These are phyloP conservation scores for Rhodotorula taiwanensis DNA, from an alignment of 768 basidiomycete genomes.

Conservation along the genomic window DNA sequence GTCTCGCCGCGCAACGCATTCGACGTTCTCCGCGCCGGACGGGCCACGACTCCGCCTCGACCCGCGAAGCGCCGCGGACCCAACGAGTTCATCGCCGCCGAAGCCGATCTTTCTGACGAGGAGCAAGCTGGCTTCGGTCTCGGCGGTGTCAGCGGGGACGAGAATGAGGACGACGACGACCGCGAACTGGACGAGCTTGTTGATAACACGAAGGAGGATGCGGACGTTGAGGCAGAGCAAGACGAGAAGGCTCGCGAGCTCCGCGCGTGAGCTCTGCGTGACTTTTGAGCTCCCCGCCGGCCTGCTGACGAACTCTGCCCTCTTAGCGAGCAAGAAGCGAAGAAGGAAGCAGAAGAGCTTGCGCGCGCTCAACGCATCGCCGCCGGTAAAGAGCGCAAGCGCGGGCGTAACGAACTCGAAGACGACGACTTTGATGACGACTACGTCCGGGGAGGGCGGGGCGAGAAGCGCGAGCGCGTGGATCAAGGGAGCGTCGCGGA, in stretches of 20 bases:
- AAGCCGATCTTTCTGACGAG: constrained; percentile 29
- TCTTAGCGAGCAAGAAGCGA: constrained; percentile 12
- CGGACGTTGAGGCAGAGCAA: constrained; percentile 18
- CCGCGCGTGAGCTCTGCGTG: constrained; percentile 5
- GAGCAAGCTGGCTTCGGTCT: constrained; percentile 14
- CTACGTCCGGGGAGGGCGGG: neutral
- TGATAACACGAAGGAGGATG: constrained; percentile 22
- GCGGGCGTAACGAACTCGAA: constrained; percentile 10
- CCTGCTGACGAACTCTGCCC: neutral
- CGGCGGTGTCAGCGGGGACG: constrained; percentile 17
- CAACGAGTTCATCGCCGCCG: constrained; percentile 20
- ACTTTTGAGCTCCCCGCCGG: no score
- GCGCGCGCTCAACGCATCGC: constrained; percentile 21
- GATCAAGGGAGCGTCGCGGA: constrained; percentile 1
- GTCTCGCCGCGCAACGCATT: constrained; percentile 16
- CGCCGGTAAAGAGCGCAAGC: constrained; percentile 32
- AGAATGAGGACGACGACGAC: constrained; percentile 26
- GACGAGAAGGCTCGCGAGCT: constrained; percentile 5
- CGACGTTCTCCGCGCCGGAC: constrained; percentile 13
- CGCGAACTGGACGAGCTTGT: constrained; percentile 30
- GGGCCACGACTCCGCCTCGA: neutral
- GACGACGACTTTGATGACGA: constrained; percentile 38
- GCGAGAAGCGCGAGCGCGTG: constrained; percentile 8
- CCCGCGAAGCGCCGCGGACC: neutral
- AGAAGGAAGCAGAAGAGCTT: constrained; percentile 14